Base-by-base conservation (phyloP, 148 eudicot species). In the Drosera capensis region DNA sequence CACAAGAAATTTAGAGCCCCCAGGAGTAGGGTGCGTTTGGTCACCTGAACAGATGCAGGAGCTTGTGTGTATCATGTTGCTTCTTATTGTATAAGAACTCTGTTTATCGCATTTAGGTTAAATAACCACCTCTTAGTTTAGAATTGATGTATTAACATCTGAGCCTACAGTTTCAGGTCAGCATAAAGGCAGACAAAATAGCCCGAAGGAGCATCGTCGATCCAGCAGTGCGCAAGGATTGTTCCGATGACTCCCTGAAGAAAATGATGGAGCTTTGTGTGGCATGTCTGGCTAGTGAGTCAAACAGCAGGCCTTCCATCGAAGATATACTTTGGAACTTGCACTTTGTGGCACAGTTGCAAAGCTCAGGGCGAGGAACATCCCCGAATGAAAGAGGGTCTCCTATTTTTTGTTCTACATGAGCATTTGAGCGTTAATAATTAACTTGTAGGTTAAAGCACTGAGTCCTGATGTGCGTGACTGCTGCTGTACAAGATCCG, bases 251-350 rank as follows among this genome's bases (percentile, higher is more conserved):
- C 14, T 77, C 95, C n/a, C 24, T 80, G 31, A 80, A 68, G 71
- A 74, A 55, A 35, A 37, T 72, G 25, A 77, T 80, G 77, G 82
- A 75, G 46, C 72, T 80, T 11, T 77, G 82, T 23, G 31, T 77
- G 13, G 65, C 60, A 34, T 72, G 82, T 23, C 70, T 85, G 3
- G 74, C 82, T 1, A 59, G 26, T 21, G 66, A 69, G 24, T 55
- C 46, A 23, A 59, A 50, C 4, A 63, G 75, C 16, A 58, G 86
- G 49, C 90, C 95, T 29, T 74, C 90, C 15, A 55, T 80, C 14
- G 95, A 85, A 49, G 95, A 85, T 45, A 63, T 77, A 25, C 59
- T 85, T 3, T 85, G 95, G 95, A 85, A 80, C 45, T 55, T 85
- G 61, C 82, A 85, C 46, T 85, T 80, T 56, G 85, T 80, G 14